A percentile compares a stretch with the other conserved stretches of the same genome.
Evolutionary conservation across 768 basidiomycete species (phyloP).

Genomic region (Gloeophyllum trabeum): DNA sequence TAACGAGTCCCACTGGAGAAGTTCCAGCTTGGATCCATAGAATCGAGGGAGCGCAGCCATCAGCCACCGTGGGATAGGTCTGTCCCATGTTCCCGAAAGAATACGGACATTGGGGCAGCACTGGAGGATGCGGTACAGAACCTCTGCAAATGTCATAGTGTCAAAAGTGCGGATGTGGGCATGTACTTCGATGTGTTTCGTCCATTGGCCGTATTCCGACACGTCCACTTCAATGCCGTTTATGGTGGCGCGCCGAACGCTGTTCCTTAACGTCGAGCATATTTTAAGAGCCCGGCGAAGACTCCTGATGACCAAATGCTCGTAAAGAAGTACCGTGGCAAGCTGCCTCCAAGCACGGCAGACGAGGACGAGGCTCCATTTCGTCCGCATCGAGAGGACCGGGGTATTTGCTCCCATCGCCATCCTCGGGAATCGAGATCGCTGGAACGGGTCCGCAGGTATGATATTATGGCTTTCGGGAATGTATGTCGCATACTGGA

Average conservation of each 20-base stretch:
- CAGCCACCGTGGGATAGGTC: slow-evolving; percentile 31
- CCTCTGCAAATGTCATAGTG: slow-evolving; percentile 26
- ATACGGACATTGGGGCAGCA: slow-evolving; percentile 32
- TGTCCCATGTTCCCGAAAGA: slow-evolving; percentile 36
- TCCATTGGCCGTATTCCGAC: slow-evolving; percentile 31
- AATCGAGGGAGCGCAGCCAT: slow-evolving; percentile 26
- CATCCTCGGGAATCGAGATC: slow-evolving; percentile 27
- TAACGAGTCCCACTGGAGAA: slow-evolving; percentile 30
- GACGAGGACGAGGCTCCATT: slow-evolving; percentile 36
- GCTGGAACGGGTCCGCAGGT: slow-evolving; percentile 34
- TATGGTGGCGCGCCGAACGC: slow-evolving; percentile 3
- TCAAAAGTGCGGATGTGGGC: slow-evolving; percentile 31
- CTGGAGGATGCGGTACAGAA: slow-evolving; percentile 31
- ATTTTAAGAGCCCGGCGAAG: slow-evolving; percentile 27
- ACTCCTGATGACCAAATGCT: slow-evolving; percentile 34
- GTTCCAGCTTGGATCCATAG: slow-evolving; percentile 28
- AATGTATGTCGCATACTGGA: slow-evolving; percentile 41
- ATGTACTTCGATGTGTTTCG: slow-evolving; percentile 34
- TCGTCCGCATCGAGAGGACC: slow-evolving; percentile 33
- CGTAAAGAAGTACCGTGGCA: slow-evolving; percentile 31
- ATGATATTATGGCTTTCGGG: slow-evolving; percentile 29
- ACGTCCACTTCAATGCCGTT: background rate
- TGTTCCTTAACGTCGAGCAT: slow-evolving; percentile 22
- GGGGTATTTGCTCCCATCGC: slow-evolving; percentile 37
- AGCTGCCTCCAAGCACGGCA: slow-evolving; percentile 34